phyloP scores from a whole-genome alignment of 768 basidiomycete species.

The Kwoniella bestiolae region DNA sequence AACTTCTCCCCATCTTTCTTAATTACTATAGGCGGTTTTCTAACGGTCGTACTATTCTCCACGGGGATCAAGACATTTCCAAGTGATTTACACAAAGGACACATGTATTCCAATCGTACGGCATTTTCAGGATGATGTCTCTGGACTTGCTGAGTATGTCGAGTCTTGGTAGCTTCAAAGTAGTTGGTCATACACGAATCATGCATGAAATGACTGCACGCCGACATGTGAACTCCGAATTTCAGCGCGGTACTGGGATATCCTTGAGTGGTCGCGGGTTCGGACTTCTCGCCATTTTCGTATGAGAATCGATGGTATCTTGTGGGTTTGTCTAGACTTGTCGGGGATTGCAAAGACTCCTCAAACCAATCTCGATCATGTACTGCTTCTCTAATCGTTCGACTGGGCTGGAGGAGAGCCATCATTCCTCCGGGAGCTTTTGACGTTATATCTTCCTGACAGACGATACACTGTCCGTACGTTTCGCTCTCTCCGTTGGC shows the following conservation, averaged over 20 bases:
- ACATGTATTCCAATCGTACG: slow-evolving; percentile 91
- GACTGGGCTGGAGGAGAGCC: slow-evolving; percentile 84
- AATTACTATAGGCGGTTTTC: slow-evolving; percentile 17
- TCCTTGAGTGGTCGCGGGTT: slow-evolving; percentile 46
- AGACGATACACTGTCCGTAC: slow-evolving; percentile 95
- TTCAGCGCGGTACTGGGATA: slow-evolving; percentile 64
- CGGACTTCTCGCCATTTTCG: slow-evolving; percentile 24
- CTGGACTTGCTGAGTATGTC: slow-evolving; percentile 84
- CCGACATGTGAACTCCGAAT: slow-evolving; percentile 83
- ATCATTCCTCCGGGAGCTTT: slow-evolving; percentile 79
- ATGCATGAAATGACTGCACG: slow-evolving; percentile 98
- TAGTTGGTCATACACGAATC: slow-evolving; percentile 91
- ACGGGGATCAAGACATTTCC: slow-evolving; percentile 94
- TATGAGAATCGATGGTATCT: slow-evolving; percentile 38
- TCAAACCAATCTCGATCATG: slow-evolving; percentile 64
- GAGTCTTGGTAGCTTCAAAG: slow-evolving; percentile 79
- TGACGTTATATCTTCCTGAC: slow-evolving; percentile 86
- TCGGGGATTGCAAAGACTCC: slow-evolving; percentile 69
- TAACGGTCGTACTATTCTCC: slow-evolving; percentile 50
- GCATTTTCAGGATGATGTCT: slow-evolving; percentile 93
- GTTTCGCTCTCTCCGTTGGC: slow-evolving; percentile 60
- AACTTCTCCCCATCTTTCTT: slow-evolving; percentile 52
- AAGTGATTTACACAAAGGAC: slow-evolving; percentile 93
- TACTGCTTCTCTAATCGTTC: slow-evolving; percentile 77
- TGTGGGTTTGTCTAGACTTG: slow-evolving; percentile 67